Conservation (phyloP, 1,284 basidiomycete genomes). For the Cronartium quercuum region DNA sequence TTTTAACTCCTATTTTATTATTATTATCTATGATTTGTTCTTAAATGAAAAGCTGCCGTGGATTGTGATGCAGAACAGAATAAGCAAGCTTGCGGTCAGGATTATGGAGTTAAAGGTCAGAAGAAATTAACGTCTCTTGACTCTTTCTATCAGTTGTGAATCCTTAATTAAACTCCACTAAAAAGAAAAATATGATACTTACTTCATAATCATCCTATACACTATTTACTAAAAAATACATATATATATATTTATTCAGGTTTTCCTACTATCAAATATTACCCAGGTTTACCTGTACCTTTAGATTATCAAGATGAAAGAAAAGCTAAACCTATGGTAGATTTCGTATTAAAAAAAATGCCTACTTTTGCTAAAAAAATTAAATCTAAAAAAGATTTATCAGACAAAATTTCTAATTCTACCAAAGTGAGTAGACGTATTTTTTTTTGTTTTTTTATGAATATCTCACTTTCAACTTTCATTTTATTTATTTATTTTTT, state of each 20-base stretch:
- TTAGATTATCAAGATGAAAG: constrained; percentile 27
- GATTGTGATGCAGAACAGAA: constrained; percentile 39
- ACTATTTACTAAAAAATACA: background rate
- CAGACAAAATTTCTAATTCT: constrained; percentile 19
- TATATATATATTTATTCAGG: background rate
- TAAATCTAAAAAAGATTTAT: constrained; percentile 14
- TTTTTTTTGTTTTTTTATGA: background rate
- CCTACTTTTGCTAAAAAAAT: constrained; percentile 35
- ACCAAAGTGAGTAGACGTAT: background rate
- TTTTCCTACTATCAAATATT: constrained; percentile 31
- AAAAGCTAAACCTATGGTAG: constrained; percentile 30
- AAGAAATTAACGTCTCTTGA: background rate
- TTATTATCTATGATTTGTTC: background rate
- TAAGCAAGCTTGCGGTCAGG: constrained; percentile 13
- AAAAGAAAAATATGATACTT: background rate
- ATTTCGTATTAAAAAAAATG: constrained; percentile 27
- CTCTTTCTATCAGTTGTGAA: background rate
- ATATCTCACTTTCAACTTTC: background rate
- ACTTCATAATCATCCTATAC: too few relatives aligned
- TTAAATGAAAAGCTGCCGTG: constrained; percentile 2
- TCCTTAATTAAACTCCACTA: background rate
- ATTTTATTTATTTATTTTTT: background rate
- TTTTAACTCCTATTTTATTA: background rate
- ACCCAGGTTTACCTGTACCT: constrained; percentile 12
- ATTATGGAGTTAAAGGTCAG: constrained; percentile 35